A percentile compares a stretch with the other conserved stretches of the same genome.
Evolutionary conservation across 331 rosid species (phyloP).

Genomic region (Rosa hybrid): DNA sequence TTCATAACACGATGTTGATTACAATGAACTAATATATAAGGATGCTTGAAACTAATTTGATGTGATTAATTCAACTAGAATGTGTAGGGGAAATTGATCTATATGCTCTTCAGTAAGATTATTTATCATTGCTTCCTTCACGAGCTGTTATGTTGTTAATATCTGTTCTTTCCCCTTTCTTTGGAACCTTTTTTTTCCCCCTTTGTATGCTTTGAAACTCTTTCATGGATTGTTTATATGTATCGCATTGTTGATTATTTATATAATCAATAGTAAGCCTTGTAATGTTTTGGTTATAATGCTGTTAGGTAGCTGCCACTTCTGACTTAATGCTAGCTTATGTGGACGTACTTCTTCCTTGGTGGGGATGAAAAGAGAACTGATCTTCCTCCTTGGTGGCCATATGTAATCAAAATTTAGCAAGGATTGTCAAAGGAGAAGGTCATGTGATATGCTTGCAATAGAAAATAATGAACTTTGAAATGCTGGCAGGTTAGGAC

Average conservation of each 20-base stretch:
- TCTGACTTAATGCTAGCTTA: slow-evolving; percentile 94
- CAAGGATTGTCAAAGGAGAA: too few species aligned
- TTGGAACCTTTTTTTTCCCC: background rate
- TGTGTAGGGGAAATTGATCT: background rate
- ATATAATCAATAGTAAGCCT: background rate
- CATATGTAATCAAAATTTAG: too few species aligned
- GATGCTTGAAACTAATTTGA: background rate
- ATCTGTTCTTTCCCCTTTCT: background rate
- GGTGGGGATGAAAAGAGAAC: slow-evolving; percentile 98
- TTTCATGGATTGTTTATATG: background rate
- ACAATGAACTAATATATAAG: background rate
- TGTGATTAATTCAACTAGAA: background rate
- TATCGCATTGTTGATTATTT: background rate
- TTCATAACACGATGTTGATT: background rate
- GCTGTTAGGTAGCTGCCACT: slow-evolving; percentile 82
- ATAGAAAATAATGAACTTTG: too few species aligned
- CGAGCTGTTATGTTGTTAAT: background rate
- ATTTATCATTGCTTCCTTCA: background rate
- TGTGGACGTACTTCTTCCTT: slow-evolving; percentile 78
- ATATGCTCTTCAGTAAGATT: background rate
- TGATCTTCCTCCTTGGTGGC: slow-evolving; percentile 72
- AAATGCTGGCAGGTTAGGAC: too few species aligned
- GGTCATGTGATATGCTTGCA: too few species aligned
- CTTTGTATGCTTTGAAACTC: background rate
- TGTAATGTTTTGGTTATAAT: slow-evolving; percentile 8